A percentile compares a stretch with the other conserved stretches of the same genome.
These are phyloP conservation scores for Umbilicaria muhlenbergii DNA, from an alignment of 495 filamentous ascomycete species.

Conservation along the genomic window DNA sequence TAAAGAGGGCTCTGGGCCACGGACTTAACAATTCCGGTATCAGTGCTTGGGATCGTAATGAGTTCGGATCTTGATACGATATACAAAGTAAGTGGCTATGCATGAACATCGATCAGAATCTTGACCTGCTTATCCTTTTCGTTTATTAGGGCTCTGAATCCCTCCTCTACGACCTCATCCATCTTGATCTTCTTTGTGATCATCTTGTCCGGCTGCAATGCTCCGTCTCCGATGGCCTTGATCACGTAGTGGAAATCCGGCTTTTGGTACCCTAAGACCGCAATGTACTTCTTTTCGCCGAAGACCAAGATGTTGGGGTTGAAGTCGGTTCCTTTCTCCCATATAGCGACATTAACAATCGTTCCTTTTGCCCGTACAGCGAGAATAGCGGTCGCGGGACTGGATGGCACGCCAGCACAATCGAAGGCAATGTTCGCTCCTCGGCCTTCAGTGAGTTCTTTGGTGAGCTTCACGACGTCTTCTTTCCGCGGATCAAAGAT, in stretches of 20 bases:
- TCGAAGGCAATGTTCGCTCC: constrained; percentile 36
- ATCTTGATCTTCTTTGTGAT: constrained; percentile 36
- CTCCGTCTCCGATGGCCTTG: constrained; percentile 29
- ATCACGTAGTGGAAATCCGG: constrained; percentile 42
- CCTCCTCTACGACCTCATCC: constrained; percentile 35
- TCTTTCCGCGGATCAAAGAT: constrained; percentile 32
- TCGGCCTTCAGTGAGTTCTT: constrained; percentile 22
- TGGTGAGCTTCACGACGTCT: constrained; percentile 23
- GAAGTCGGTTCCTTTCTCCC: constrained; percentile 27
- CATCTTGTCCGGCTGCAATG: constrained; percentile 30
- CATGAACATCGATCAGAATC: constrained; percentile 27
- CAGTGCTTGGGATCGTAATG: too few relatives aligned
- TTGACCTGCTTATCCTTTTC: constrained; percentile 42
- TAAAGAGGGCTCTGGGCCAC: too few relatives aligned
- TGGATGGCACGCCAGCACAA: constrained; percentile 30
- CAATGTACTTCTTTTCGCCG: constrained; percentile 18
- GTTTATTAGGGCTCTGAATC: constrained; percentile 34
- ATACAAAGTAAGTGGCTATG: too few relatives aligned
- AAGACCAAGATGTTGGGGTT: constrained; percentile 21
- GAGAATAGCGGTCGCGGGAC: constrained; percentile 24
- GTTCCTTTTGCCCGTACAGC: constrained; percentile 28
- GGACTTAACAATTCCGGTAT: too few relatives aligned
- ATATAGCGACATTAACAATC: constrained; percentile 37
- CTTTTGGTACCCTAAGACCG: constrained; percentile 28
- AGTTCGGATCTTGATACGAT: too few relatives aligned